These are phyloP conservation scores for Spencermartinsiella ligniputridi DNA, from an alignment of 1,139 yeast species.

Conservation along the genomic window DNA sequence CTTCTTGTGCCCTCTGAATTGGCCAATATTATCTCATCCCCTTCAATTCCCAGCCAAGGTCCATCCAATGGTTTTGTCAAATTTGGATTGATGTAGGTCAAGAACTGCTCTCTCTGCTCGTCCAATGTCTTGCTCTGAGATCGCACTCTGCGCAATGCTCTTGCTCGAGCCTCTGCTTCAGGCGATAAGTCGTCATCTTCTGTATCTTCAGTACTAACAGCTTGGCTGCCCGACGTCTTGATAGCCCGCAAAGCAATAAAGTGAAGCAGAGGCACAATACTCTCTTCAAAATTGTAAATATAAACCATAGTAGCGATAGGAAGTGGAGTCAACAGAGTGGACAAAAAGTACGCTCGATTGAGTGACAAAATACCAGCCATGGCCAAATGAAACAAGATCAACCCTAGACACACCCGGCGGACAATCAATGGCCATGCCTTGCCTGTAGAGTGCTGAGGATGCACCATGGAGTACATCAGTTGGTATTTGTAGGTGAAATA, in stretches of 20 bases:
- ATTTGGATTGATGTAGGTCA: conserved; percentile 73
- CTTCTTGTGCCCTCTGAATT: conserved; percentile 55
- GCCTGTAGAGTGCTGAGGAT: conserved; percentile 86
- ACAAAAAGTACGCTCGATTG: conserved; percentile 68
- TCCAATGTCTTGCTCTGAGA: conserved; percentile 48
- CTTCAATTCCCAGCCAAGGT: conserved; percentile 71
- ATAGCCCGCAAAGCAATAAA: conserved; percentile 82
- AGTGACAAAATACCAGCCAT: conserved; percentile 89
- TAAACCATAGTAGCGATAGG: conserved; percentile 64
- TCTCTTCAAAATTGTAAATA: conserved; percentile 77
- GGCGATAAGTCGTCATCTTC: neutral
- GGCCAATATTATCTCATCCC: conserved; percentile 56
- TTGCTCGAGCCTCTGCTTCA: neutral
- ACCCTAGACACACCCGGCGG: conserved; percentile 66
- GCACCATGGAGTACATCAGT: conserved; percentile 71
- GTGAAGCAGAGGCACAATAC: conserved; percentile 72
- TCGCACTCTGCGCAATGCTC: conserved; percentile 18
- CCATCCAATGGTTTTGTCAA: conserved; percentile 69
- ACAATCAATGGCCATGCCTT: conserved; percentile 82
- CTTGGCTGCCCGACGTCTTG: conserved; percentile 23
- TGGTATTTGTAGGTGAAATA: conserved; percentile 79
- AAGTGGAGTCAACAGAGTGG: conserved; percentile 67
- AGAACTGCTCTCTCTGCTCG: conserved; percentile 62
- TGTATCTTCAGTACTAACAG: neutral
- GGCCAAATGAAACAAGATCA: conserved; percentile 74